These are phyloP conservation scores for Psilocybe subaeruginosa DNA, from an alignment of 768 basidiomycete species.

Conservation along the genomic window DNA sequence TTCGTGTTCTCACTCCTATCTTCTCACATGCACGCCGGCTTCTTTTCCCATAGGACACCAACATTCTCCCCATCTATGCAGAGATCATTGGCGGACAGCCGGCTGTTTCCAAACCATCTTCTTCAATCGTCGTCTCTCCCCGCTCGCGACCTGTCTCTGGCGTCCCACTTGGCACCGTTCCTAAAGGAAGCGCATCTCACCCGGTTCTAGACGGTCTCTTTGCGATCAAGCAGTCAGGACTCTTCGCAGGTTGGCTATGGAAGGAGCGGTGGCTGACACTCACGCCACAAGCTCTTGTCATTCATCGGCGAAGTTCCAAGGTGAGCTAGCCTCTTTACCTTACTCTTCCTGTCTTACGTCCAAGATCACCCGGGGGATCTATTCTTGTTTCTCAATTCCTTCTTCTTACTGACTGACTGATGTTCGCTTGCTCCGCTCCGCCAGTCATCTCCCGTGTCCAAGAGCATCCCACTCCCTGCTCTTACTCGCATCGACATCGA, in stretches of 20 bases:
- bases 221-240: conserved; percentile 74
- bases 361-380: background rate
- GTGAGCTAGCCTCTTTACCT: conserved; percentile 41
- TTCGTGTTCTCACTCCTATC: background rate
- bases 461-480: conserved; percentile 25
- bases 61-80: conserved; percentile 29
- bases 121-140: conserved; percentile 16
- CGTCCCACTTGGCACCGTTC: conserved; percentile 15
- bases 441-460: conserved; percentile 25
- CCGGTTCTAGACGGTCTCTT: conserved; percentile 59
- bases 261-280: conserved; percentile 77
- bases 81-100: conserved; percentile 26
- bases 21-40: background rate
- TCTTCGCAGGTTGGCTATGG: conserved; percentile 75
- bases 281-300: conserved; percentile 61
- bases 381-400: background rate
- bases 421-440: conserved; percentile 5
- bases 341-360: background rate
- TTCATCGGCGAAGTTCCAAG: conserved; percentile 69
- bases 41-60: conserved; percentile 24
- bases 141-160: conserved; percentile 24
- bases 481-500: conserved; percentile 30
- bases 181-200: conserved; percentile 13
- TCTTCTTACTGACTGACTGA: background rate
- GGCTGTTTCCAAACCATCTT: conserved; percentile 9